phyloP scores from a whole-genome alignment of 768 basidiomycete genomes.

The Xerocomellus amylosporus region DNA sequence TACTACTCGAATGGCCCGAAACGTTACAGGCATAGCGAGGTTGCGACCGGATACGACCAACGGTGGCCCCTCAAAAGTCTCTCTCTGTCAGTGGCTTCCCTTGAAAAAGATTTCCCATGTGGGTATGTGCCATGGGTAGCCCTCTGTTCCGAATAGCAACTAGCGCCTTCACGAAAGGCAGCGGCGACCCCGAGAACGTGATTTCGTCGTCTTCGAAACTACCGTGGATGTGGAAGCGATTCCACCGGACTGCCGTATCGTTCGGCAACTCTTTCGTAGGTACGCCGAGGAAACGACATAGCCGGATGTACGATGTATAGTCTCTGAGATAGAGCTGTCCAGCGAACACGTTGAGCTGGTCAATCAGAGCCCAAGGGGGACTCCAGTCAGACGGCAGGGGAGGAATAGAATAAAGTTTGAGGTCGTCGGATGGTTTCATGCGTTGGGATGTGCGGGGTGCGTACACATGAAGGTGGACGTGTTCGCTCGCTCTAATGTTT shows the following conservation, averaged over 20 bases:
- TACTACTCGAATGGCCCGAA: too few relatives aligned
- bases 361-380: not conserved
- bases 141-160: conserved; percentile 36
- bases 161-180: conserved; percentile 24
- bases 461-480: conserved; percentile 40
- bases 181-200: conserved; percentile 33
- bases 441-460: conserved; percentile 34
- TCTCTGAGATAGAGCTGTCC: conserved; percentile 19
- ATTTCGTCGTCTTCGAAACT: not conserved
- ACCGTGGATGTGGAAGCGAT: conserved; percentile 1
- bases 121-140: not conserved
- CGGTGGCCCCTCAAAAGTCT: not conserved
- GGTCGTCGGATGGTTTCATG: conserved; percentile 37
- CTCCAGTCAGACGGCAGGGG: not conserved
- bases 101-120: not conserved
- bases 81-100: not conserved
- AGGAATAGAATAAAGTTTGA: conserved; percentile 11
- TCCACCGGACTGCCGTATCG: not conserved
- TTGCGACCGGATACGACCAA: too few relatives aligned
- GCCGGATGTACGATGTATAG: conserved; percentile 16
- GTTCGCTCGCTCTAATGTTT: conserved; percentile 31
- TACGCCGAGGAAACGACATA: conserved; percentile 26
- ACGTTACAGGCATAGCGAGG: too few relatives aligned
- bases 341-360: not conserved
- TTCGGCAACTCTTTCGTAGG: not conserved